These are phyloP conservation scores for Chamaenerion angustifolium DNA, from an alignment of 345 rosid species.

Conservation along the genomic window DNA sequence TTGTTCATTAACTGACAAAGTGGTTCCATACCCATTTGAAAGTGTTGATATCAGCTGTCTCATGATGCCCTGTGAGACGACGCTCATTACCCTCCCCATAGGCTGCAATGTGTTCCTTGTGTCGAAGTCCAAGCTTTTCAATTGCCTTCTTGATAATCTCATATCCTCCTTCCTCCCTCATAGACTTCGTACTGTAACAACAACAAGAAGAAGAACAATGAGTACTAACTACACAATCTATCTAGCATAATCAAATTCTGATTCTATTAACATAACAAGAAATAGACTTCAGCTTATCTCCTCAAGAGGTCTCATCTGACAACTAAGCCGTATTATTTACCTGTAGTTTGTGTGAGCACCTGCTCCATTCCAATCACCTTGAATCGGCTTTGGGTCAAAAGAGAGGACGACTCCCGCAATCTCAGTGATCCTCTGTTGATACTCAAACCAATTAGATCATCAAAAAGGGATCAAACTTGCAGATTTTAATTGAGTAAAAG, in stretches of 20 bases:
- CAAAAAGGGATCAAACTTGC: neutral
- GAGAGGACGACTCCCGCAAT: slow-evolving; percentile 58
- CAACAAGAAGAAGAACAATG: neutral
- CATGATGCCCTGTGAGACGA: slow-evolving; percentile 65
- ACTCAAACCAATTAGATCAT: slow-evolving; percentile 1
- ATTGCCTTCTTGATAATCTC: slow-evolving; percentile 56
- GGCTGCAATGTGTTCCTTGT: slow-evolving; percentile 69
- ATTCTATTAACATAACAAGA: no score
- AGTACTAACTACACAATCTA: no score
- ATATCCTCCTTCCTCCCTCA: slow-evolving; percentile 66
- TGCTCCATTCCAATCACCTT: slow-evolving; percentile 95
- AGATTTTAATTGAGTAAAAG: no score
- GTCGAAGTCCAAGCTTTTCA: slow-evolving; percentile 54
- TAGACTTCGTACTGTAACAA: slow-evolving; percentile 54
- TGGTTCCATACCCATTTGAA: slow-evolving; percentile 65
- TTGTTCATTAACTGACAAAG: no score
- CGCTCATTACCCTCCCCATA: slow-evolving; percentile 78
- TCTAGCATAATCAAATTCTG: no score
- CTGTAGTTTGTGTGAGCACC: slow-evolving; percentile 89
- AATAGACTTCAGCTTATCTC: no score
- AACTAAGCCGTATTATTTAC: slow-evolving; percentile 7
- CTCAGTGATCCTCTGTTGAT: slow-evolving; percentile 60
- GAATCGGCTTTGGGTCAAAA: slow-evolving; percentile 75
- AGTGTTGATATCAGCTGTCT: slow-evolving; percentile 68
- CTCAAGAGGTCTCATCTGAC: no score